phyloP scores from a whole-genome alignment of 2,329 filamentous ascomycete species.

The Capronia americana region DNA sequence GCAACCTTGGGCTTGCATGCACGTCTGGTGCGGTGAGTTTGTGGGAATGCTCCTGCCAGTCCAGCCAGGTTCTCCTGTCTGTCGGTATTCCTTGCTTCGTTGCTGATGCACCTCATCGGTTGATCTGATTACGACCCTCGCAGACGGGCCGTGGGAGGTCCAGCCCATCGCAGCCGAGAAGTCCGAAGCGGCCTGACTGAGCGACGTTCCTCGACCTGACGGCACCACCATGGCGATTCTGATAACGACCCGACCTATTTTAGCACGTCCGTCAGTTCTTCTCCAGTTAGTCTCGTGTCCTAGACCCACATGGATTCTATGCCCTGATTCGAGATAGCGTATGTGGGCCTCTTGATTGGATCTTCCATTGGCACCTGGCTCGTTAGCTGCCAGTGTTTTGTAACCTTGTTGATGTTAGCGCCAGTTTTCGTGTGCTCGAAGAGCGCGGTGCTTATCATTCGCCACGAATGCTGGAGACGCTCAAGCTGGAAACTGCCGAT shows the following conservation, averaged over 20 bases:
- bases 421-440: neutral
- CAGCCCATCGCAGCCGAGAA: neutral
- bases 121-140: neutral
- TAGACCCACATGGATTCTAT: constrained; percentile 22
- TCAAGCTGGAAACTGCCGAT: neutral
- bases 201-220: neutral
- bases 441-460: neutral
- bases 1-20: constrained; percentile 6
- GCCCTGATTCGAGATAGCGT: constrained; percentile 21
- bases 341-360: constrained; percentile 24
- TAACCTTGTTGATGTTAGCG: constrained; percentile 9
- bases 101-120: neutral
- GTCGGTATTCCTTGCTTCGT: neutral
- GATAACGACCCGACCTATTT: constrained; percentile 13
- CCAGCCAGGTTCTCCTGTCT: neutral
- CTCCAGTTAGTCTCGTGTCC: constrained; percentile 18
- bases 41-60: neutral
- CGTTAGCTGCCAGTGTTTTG: constrained; percentile 11
- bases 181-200: constrained; percentile 2
- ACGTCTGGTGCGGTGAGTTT: neutral
- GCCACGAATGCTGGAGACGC: neutral
- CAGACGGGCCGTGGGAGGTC: neutral
- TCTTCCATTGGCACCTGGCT: constrained; percentile 11
- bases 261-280: constrained; percentile 18
- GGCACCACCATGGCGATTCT: constrained; percentile 7